Conservation (phyloP, 1,284 basidiomycete genomes). For the Ustilago nuda region DNA sequence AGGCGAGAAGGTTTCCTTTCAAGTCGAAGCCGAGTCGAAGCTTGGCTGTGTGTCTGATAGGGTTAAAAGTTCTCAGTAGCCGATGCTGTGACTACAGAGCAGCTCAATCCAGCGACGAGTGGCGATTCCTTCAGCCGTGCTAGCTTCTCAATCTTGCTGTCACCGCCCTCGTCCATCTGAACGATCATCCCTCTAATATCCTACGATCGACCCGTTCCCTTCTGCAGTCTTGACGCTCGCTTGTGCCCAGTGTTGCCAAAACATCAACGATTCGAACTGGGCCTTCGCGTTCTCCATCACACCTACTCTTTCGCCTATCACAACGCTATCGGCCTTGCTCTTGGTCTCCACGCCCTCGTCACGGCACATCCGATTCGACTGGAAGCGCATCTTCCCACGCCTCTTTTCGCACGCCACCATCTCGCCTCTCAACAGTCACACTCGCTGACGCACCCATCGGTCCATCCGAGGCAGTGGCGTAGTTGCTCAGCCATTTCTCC, state of each 20-base stretch:
- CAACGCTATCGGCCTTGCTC: background rate
- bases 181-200: background rate
- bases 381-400: background rate
- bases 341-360: background rate
- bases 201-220: background rate
- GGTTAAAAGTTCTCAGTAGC: background rate
- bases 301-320: background rate
- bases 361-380: background rate
- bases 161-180: background rate
- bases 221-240: background rate
- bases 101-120: background rate
- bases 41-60: background rate
- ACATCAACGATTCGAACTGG: background rate
- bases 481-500: background rate
- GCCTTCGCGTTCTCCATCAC: background rate
- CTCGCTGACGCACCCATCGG: background rate
- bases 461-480: background rate
- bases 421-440: background rate
- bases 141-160: background rate
- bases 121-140: background rate
- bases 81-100: constrained; percentile 1
- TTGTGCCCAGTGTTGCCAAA: background rate
- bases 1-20: background rate
- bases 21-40: background rate
- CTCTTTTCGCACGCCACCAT: background rate